Evolutionary conservation across 129 eudicot genomes (phyloP), one percentile per base, ranked within the genome.

Genomic region (Lactuca saligna): DNA sequence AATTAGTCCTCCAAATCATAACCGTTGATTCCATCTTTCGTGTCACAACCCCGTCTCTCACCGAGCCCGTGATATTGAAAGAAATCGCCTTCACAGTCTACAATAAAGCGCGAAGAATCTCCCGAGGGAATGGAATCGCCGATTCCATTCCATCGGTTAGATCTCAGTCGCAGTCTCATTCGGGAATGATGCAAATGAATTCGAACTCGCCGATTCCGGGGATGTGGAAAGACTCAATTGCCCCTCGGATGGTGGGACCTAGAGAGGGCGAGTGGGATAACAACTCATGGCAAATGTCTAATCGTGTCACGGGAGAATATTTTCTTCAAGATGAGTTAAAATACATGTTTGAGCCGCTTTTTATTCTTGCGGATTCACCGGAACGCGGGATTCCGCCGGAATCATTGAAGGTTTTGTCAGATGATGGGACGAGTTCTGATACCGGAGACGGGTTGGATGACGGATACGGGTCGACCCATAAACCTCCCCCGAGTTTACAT

Each of bases 51-150:
- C 97, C 99, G 8, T 39, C 93, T 20, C 86, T 87, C 11, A 87
- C 57, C 48, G 99, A 94, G 72, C 91, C 92, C 14, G 61, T 80
- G 50, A 71, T 85, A 42, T 88, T 94, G 29, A 94, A 94, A 79
- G 99, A 94, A 80, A 83, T 87, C 57, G 95, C 99, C 69, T 94
- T 94, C 83, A 94, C 99, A 31, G 97, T 94, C 63, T 94, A 90
- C 83, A 90, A 89, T 25, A 94, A 94, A 83, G 99, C 99, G 32
- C 85, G 99, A 6, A 76, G 90, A 73, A 73, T 90, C 56, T 82
- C 99, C 53, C 90, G 94, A 57, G 90, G 90, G 54, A 46, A 46
- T 14, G 51, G 51, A 46, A 44, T 65, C 79, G 42, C 72, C 94
- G 95, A 90, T 69, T 65, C 69, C 37, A 69, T 74, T n/a, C 87